A percentile compares a stretch with the other conserved stretches of the same genome.
phyloP scores from a whole-genome alignment of 2,329 filamentous ascomycete species.

The Macrophomina tecta region DNA sequence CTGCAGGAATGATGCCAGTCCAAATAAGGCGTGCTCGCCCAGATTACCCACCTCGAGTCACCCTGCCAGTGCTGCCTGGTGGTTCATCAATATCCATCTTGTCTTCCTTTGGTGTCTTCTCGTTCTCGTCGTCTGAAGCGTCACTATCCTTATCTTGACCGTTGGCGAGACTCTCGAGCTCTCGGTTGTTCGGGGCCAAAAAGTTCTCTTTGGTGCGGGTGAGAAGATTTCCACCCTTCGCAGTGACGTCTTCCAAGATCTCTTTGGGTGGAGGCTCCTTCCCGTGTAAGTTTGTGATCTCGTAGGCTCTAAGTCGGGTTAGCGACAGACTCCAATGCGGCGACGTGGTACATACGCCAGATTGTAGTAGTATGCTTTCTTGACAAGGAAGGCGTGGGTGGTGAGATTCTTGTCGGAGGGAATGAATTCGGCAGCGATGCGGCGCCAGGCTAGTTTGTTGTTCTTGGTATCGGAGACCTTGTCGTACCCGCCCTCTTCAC shows the following conservation, averaged over 20 bases:
- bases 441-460: constrained; percentile 86
- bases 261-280: constrained; percentile 86
- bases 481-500: constrained; percentile 83
- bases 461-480: constrained; percentile 69
- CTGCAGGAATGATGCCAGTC: neutral
- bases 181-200: constrained; percentile 55
- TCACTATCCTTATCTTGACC: constrained; percentile 62
- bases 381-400: constrained; percentile 84
- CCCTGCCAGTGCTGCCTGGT: constrained; percentile 47
- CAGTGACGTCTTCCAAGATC: constrained; percentile 79
- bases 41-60: constrained; percentile 42
- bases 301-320: constrained; percentile 65
- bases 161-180: constrained; percentile 55
- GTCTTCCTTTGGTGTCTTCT: constrained; percentile 58
- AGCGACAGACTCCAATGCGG: neutral
- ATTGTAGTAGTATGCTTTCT: constrained; percentile 89
- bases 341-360: constrained; percentile 60
- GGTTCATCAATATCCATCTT: constrained; percentile 57
- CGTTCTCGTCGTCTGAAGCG: constrained; percentile 48
- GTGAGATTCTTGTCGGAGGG: constrained; percentile 76
- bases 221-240: constrained; percentile 81
- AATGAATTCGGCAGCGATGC: constrained; percentile 76
- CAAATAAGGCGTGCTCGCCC: neutral
- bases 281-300: constrained; percentile 78
- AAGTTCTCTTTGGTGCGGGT: constrained; percentile 81